phyloP scores from a whole-genome alignment of 1,284 basidiomycete genomes.

The Fomitopsis schrenkii region DNA sequence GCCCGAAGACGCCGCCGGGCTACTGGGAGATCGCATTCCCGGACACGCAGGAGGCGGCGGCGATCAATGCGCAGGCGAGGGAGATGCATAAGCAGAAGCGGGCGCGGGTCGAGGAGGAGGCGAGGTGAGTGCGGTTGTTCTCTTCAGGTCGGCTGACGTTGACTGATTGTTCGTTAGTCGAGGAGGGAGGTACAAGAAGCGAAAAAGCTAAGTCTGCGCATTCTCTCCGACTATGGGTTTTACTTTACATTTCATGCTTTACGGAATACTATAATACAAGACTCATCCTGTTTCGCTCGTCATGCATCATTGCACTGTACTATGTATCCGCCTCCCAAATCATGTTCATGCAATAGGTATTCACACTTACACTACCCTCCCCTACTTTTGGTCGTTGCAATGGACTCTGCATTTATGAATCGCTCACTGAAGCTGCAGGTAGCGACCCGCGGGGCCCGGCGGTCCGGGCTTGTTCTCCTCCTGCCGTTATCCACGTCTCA shows the following conservation, averaged over 20 bases:
- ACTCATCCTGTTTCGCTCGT: not conserved
- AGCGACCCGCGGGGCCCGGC: too few relatives aligned
- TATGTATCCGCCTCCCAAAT: not conserved
- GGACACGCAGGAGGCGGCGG: slow-evolving; percentile 71
- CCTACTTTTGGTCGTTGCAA: not conserved
- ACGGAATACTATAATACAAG: not conserved
- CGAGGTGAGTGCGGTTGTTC: slow-evolving; percentile 34
- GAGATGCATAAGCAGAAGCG: slow-evolving; percentile 67
- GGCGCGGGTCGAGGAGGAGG: slow-evolving; percentile 52
- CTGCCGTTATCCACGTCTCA: too few relatives aligned
- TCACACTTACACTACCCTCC: too few relatives aligned
- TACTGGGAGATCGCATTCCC: slow-evolving; percentile 92
- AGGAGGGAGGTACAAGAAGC: slow-evolving; percentile 17
- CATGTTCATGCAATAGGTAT: not conserved
- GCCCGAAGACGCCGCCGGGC: slow-evolving; percentile 74
- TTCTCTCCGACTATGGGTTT: not conserved
- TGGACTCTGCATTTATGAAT: too few relatives aligned
- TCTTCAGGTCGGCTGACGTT: not conserved
- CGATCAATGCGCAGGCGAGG: slow-evolving; percentile 70
- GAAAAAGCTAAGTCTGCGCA: not conserved
- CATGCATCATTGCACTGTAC: not conserved
- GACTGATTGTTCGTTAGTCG: slow-evolving; percentile 6
- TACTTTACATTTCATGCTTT: not conserved
- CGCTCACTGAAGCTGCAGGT: too few relatives aligned
- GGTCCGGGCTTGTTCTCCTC: too few relatives aligned